Base-by-base conservation (phyloP, 176 grass and related monocot species). In the Eragrostis curvula region DNA sequence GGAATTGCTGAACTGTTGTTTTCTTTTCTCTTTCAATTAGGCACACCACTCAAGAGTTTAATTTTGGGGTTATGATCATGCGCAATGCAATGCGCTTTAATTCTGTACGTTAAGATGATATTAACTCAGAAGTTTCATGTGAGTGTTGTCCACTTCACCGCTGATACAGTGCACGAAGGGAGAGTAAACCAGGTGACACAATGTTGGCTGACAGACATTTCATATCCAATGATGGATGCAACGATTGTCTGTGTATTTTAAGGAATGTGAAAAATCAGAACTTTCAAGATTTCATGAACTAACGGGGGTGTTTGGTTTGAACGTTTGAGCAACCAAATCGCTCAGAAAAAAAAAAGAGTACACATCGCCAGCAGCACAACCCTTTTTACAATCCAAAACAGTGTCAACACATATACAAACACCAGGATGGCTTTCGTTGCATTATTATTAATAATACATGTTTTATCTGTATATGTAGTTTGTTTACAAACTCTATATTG, bases 371-470 rank as follows among this genome's bases (percentile, higher is more conserved):
- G 2, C 3, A 41, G 39, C 27, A 12, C 16, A 21, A 4, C 32
- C 4, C 32, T 36, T 36, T 36, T 36, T 39, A 74, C 8, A 15
- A 7, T 68, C 42, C 32, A 14, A 39, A 40, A 32, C 50, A 36
- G 32, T 36, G 2, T n/a, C 21, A 20, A 58, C 56, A 10, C 21
- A 2, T 36, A 2, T 11, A 5, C 12, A 3, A 27, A 50, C 3
- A 24, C 5, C 15, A 52, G 2, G 32, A 36, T 36, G 21, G 36
- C 20, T 28, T 46, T 20, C 17, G 28, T 9, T 17, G 16, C 52
- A 73, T 25, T 51, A 44, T 71, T 77, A 48, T 18, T 23, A n/a
- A 16, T 46, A 32, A 46, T 56, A 85, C 66, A 73, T 14, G 20
- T 75, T 62, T 3, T 53, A 40, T 70, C 16, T 9, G 58, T 51